phyloP scores from a whole-genome alignment of 2,329 filamentous ascomycete species.

The Fusarium scirpi region DNA sequence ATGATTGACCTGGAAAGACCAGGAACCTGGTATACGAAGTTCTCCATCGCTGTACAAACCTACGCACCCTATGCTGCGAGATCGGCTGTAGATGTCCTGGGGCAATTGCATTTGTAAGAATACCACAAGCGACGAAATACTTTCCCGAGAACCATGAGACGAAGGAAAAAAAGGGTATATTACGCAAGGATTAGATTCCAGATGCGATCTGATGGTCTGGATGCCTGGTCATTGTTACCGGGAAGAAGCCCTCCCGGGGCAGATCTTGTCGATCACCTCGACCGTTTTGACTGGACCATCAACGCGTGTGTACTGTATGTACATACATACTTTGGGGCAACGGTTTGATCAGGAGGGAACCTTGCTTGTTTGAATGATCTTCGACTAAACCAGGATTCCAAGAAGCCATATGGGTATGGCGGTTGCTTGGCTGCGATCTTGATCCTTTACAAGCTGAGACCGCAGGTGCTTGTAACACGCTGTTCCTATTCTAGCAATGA shows the following conservation, averaged over 20 bases:
- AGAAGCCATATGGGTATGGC: conserved; percentile 13
- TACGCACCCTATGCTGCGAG: neutral
- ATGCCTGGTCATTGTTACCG: conserved; percentile 32
- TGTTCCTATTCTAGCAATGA: conserved; percentile 35
- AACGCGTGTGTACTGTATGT: neutral
- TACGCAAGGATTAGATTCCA: conserved; percentile 11
- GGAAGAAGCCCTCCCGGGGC: conserved; percentile 41
- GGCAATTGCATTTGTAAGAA: neutral
- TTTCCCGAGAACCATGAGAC: neutral
- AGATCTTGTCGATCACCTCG: conserved; percentile 47
- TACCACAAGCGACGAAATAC: conserved; percentile 1
- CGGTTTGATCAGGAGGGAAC: conserved; percentile 15
- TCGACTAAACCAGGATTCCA: conserved; percentile 14
- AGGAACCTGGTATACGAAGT: conserved; percentile 20
- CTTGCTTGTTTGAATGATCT: conserved; percentile 4
- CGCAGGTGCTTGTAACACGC: conserved; percentile 24
- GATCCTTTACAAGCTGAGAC: conserved; percentile 28
- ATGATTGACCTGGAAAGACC: conserved; percentile 7
- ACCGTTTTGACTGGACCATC: conserved; percentile 27
- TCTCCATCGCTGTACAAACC: neutral
- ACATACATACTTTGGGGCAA: neutral
- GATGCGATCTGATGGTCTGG: conserved; percentile 30
- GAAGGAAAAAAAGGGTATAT: neutral
- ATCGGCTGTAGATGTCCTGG: neutral
- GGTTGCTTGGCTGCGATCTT: conserved; percentile 4